Percentiles rank a stretch among this genome's conserved stretches.
Conservation (phyloP, 352 stramenopile species). For the Blastocystis hominis region DNA sequence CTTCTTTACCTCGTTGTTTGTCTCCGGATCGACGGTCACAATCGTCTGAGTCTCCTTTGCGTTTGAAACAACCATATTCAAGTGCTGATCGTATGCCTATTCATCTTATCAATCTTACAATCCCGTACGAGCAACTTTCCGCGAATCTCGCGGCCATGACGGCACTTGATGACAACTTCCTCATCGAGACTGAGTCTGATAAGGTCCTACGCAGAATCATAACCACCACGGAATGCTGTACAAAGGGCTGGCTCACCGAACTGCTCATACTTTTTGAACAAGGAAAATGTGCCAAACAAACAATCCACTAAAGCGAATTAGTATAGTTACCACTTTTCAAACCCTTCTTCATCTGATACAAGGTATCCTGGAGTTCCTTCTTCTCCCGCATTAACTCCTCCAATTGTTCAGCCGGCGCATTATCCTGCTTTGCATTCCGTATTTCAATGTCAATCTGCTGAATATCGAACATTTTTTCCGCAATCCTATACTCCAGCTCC, state of each 20-base stretch:
- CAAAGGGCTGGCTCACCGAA: neutral
- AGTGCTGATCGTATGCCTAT: conserved; percentile 53
- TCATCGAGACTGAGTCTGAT: conserved; percentile 49
- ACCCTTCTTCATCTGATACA: neutral
- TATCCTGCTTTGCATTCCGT: neutral
- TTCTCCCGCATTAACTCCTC: neutral
- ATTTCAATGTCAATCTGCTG: neutral
- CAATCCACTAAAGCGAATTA: neutral
- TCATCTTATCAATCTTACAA: neutral
- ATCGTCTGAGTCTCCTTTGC: conserved; percentile 19
- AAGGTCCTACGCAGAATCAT: neutral
- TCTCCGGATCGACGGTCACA: neutral
- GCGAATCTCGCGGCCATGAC: conserved; percentile 2
- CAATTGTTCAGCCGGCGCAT: neutral
- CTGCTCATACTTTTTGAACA: neutral
- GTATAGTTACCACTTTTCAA: neutral
- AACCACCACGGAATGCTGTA: neutral
- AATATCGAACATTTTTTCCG: neutral
- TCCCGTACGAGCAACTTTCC: neutral
- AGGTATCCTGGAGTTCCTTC: neutral
- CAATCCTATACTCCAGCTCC: neutral
- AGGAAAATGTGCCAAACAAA: neutral
- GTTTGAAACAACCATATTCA: conserved; percentile 46
- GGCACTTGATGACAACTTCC: conserved; percentile 41
- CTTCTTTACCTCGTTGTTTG: neutral